Conservation (phyloP, 192 early-diverging fungal genomes). For the Gamsiella multidivaricata region DNA sequence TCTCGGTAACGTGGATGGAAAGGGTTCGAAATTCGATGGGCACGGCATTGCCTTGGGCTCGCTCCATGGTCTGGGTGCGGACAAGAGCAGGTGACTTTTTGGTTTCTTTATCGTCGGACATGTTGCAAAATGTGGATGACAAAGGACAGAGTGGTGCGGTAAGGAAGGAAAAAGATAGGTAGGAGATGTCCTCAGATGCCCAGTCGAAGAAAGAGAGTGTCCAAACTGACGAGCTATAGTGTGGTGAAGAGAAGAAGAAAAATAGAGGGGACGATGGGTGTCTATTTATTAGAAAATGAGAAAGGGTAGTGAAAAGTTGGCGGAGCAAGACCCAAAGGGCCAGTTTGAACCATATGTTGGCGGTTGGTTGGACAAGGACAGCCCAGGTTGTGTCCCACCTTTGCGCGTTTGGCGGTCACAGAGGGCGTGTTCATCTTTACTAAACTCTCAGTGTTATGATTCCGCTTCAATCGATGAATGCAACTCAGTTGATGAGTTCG, state of each 20-base stretch:
- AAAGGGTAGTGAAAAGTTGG: not conserved
- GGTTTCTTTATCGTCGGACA: slow-evolving; percentile 42
- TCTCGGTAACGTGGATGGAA: slow-evolving; percentile 59
- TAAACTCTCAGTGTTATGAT: not conserved
- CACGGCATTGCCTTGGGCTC: slow-evolving; percentile 38
- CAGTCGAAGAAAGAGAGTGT: slow-evolving; percentile 5
- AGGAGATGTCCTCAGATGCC: slow-evolving; percentile 2
- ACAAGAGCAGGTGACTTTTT: slow-evolving; percentile 42
- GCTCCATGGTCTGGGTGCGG: slow-evolving; percentile 50
- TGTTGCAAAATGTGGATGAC: not conserved
- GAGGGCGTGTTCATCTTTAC: not conserved
- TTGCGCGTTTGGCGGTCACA: too few relatives aligned
- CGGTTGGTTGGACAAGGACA: not conserved
- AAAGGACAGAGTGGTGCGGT: not conserved
- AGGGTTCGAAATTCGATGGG: slow-evolving; percentile 62
- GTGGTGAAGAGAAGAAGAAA: slow-evolving; percentile 27
- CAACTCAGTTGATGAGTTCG: not conserved
- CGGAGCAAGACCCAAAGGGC: not conserved
- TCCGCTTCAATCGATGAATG: too few relatives aligned
- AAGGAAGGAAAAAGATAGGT: not conserved
- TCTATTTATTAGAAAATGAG: slow-evolving; percentile 17
- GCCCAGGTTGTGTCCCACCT: too few relatives aligned
- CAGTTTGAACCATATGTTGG: not conserved
- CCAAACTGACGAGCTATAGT: slow-evolving; percentile 9
- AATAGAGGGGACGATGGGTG: slow-evolving; percentile 4